Evolutionary conservation across 345 rosid species (phyloP), one percentile per base, ranked within the genome.

Genomic region (Kernera saxatilis): DNA sequence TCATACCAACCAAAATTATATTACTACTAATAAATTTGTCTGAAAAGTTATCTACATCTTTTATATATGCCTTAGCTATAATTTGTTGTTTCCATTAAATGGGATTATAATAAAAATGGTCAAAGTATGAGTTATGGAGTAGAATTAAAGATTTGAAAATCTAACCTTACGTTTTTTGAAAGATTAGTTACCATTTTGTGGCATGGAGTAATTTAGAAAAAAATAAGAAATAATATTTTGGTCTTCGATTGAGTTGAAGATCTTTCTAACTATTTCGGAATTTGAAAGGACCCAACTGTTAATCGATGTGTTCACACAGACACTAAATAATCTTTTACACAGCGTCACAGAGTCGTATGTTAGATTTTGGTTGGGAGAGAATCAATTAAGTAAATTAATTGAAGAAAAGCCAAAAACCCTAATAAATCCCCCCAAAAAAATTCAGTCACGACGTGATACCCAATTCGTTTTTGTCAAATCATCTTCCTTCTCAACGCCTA

Each of bases 361-460:
- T 57, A 45, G 41, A 5, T 55, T 57, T 62, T 30, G 32, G 69
- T 71, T n/a, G 22, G 18, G 19, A 64, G 51, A 74, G 49, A 74
- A 49, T 32, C 54, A 40, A 62, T 22, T 22, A 30, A 62, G 53
- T 60, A 52, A 53, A 50, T 61, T 36, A 44, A 67, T 69, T 6
- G 40, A 60, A 10, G 12, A 45, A 74, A 33, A 35, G 19, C 58
- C 74, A 75, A 75, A 75, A 75, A 75, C 79, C 79, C 79, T 75
- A 75, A 69, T 54, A 69, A 75, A 73, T 73, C 57, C 66, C 70
- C 74, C 69, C 40, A 2, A 21, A 39, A 62, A 40, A 68, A 43
- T 41, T 26, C 74, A 68, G 70, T 75, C 52, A 69, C 74, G 70
- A 75, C 79, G 79, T 75, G 79, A 75, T 52, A 46, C 58, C 70